A percentile compares a stretch with the other conserved stretches of the same genome.
Evolutionary conservation across 768 basidiomycete genomes (phyloP).

Genomic region (Russula olivacea): DNA sequence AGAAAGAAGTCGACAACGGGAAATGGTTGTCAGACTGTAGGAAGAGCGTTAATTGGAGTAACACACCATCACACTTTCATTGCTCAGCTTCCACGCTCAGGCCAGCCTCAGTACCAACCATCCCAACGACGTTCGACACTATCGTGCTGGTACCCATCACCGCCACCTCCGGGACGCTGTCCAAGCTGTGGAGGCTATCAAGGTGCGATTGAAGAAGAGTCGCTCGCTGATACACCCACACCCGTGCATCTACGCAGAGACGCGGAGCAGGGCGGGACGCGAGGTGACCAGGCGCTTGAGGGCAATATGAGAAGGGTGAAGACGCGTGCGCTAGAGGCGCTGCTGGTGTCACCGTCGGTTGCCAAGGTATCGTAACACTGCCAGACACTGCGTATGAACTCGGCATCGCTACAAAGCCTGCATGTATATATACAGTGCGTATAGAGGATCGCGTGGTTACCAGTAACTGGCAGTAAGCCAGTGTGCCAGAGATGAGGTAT

Average conservation of each 20-base stretch:
- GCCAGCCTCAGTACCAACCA: constrained; percentile 67
- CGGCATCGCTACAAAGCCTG: constrained; percentile 22
- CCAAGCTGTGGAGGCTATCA: constrained; percentile 57
- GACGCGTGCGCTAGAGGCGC: constrained; percentile 51
- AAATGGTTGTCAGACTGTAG: too few species aligned
- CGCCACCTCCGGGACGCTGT: constrained; percentile 74
- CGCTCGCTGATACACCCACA: constrained; percentile 49
- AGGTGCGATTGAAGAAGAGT: constrained; percentile 32
- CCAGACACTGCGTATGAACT: constrained; percentile 23
- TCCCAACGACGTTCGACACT: constrained; percentile 79
- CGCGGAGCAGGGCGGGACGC: constrained; percentile 79
- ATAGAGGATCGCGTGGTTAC: too few species aligned
- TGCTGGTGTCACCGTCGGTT: constrained; percentile 51
- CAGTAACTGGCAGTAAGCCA: too few species aligned
- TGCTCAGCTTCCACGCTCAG: constrained; percentile 62
- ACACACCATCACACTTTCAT: constrained; percentile 90
- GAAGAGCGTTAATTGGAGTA: neutral
- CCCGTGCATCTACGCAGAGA: constrained; percentile 77
- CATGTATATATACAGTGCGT: too few species aligned
- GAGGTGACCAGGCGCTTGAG: constrained; percentile 84
- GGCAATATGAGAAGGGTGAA: too few species aligned
- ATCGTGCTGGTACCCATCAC: too few species aligned
- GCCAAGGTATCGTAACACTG: constrained; percentile 15
- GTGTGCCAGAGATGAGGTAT: neutral
- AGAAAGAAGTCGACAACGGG: too few species aligned